Evolutionary conservation across 2,329 filamentous ascomycete species (phyloP).

Genomic region (Trichoderma asperellum): DNA sequence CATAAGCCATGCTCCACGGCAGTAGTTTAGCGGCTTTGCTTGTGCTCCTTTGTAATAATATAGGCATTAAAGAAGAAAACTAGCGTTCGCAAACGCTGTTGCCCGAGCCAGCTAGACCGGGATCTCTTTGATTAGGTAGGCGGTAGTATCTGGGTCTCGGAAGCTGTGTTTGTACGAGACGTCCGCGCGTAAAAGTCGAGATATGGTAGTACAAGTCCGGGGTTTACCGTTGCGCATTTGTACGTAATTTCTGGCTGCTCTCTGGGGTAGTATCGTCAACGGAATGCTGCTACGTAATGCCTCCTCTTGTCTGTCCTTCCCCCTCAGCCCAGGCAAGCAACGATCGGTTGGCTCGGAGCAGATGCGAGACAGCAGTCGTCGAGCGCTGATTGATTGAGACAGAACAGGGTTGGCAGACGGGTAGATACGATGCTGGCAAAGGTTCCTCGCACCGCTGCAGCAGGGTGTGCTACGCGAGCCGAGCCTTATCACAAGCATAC

Average conservation of each 20-base stretch:
- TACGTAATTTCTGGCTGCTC: slow-evolving; percentile 5
- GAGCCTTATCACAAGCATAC: slow-evolving; percentile 22
- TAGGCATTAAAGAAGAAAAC: not conserved
- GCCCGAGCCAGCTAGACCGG: not conserved
- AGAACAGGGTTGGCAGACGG: not conserved
- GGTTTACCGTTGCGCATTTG: slow-evolving; percentile 6
- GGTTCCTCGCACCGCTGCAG: slow-evolving; percentile 10
- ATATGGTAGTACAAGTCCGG: slow-evolving; percentile 10
- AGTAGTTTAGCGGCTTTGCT: not conserved
- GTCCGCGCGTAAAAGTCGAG: not conserved
- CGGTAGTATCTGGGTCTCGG: slow-evolving; percentile 6
- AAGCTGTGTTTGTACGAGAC: slow-evolving; percentile 1
- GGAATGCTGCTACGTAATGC: not conserved
- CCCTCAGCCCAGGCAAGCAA: not conserved
- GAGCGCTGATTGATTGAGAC: not conserved
- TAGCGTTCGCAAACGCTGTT: not conserved
- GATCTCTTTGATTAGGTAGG: not conserved
- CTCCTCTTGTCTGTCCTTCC: not conserved
- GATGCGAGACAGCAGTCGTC: not conserved
- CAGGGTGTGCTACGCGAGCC: slow-evolving; percentile 16
- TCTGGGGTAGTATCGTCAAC: not conserved
- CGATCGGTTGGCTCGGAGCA: not conserved
- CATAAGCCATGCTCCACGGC: slow-evolving; percentile 8
- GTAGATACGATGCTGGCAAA: slow-evolving; percentile 24
- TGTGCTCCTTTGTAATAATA: not conserved